These are phyloP conservation scores for Vitis amurensis DNA, from an alignment of 164 flowering plant species.

Conservation along the genomic window DNA sequence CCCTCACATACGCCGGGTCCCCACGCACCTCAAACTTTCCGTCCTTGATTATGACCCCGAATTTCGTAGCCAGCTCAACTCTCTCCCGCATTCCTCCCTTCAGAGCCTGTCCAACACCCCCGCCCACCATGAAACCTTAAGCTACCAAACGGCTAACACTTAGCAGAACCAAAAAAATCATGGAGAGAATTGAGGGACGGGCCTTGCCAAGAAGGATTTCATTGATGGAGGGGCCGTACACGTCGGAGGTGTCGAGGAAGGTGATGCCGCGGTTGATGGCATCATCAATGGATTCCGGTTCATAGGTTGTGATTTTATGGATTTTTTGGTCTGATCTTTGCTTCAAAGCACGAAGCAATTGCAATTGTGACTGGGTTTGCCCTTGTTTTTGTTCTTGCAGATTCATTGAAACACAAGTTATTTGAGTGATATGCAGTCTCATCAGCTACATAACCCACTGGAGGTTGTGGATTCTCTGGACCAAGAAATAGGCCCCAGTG, in stretches of 20 bases:
- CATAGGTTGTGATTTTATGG: conserved; percentile 15
- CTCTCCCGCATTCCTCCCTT: conserved; percentile 22
- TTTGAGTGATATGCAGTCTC: not conserved
- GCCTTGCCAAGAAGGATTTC: conserved; percentile 38
- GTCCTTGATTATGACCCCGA: conserved; percentile 8
- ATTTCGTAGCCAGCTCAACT: conserved; percentile 28
- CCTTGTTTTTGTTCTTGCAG: not conserved
- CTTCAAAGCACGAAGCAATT: not conserved
- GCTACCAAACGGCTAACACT: not conserved
- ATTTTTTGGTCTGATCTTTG: conserved; percentile 1
- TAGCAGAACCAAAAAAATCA: not conserved
- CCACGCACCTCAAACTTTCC: conserved; percentile 12
- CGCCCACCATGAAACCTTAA: not conserved
- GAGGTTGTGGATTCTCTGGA: conserved; percentile 4
- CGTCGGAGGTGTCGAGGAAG: conserved; percentile 39
- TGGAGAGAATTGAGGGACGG: not conserved
- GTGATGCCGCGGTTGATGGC: conserved; percentile 26
- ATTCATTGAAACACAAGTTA: not conserved
- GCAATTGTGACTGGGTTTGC: conserved; percentile 5
- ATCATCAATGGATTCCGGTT: not conserved
- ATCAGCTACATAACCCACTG: conserved; percentile 5
- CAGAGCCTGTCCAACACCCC: conserved; percentile 17
- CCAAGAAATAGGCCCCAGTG: conserved; percentile 13
- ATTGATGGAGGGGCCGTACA: conserved; percentile 39
- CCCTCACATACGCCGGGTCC: conserved; percentile 21